Base-by-base conservation (phyloP, 495 filamentous ascomycete genomes). In the Neurospora sp. region DNA sequence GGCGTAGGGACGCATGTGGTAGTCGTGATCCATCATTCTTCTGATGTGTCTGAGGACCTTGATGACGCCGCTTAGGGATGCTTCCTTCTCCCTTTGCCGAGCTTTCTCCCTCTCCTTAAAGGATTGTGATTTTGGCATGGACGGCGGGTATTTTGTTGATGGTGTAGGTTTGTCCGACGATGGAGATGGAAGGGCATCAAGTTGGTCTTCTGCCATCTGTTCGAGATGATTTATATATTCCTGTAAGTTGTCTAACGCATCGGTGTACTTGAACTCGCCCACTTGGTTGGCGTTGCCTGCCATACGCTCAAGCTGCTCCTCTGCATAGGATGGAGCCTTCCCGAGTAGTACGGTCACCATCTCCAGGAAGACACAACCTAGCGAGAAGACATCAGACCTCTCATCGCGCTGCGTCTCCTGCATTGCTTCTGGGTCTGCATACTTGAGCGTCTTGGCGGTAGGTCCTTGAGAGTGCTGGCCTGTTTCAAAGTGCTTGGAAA, bases 311-410 rank as follows among this genome's bases (percentile, higher is more conserved):
- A 81, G 75, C 39, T 77, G 75, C 16, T 77, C 72, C 69, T 81
- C 78, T 3, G 78, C 78, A 41, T 77, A 80, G 1, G 10, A 31
- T 14, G 78, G 71, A 16, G 72, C 73, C 38, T 77, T 74, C 35
- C 81, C 82, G 69, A 83, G 78, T 8, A 84, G 71, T 0, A 82
- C 77, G 18, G 80, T 82, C 8, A 78, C 77, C 61, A 84, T 82
- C 72, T 86, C 85, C 4, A 86, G 80, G 70, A 78, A 85, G 12
- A 87, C 81, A 70, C 84, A 85, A 14, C 85, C 85, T 3, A 87
- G 79, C 1, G 81, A 82, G 78, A 84, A 87, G 2, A 86, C 77
- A 74, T 87, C 85, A 12, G 81, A 83, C 10, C 80, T 78, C n/a
- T 80, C 77, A 38, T 83, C 82, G 2, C 83, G 80, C n/a, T 68